phyloP scores from a whole-genome alignment of 331 rosid genomes.

The Rosa hybrid region DNA sequence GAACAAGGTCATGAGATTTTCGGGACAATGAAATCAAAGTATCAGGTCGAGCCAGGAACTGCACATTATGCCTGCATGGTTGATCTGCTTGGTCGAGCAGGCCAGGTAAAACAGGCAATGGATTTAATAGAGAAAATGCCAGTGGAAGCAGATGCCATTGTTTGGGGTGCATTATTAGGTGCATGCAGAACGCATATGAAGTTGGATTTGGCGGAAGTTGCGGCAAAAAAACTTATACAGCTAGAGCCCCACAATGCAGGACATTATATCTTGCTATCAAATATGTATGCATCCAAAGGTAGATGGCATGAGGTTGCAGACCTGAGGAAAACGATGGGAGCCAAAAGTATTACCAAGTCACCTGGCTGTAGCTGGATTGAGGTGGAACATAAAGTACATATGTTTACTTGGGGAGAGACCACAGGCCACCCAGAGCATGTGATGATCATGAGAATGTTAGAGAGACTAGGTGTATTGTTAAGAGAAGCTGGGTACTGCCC shows the following conservation, averaged over 20 bases:
- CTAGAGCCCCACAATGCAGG: slow-evolving; percentile 84
- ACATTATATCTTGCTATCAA: slow-evolving; percentile 67
- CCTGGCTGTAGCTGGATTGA: slow-evolving; percentile 95
- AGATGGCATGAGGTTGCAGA: slow-evolving; percentile 67
- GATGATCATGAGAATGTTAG: slow-evolving; percentile 56
- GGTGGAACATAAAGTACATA: slow-evolving; percentile 71
- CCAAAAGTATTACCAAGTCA: slow-evolving; percentile 59
- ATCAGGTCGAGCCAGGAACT: slow-evolving; percentile 51
- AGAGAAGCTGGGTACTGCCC: slow-evolving; percentile 81
- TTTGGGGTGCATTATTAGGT: slow-evolving; percentile 71
- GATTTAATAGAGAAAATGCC: slow-evolving; percentile 56
- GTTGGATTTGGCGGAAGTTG: slow-evolving; percentile 66
- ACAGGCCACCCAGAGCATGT: slow-evolving; percentile 65
- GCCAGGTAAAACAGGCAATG: slow-evolving; percentile 64
- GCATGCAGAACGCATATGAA: slow-evolving; percentile 71
- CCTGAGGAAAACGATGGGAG: slow-evolving; percentile 52
- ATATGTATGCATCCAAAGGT: slow-evolving; percentile 71
- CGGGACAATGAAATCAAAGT: slow-evolving; percentile 53
- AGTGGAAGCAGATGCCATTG: slow-evolving; percentile 70
- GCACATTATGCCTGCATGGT: slow-evolving; percentile 79
- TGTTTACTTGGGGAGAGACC: slow-evolving; percentile 74
- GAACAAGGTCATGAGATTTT: slow-evolving; percentile 57
- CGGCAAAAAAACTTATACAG: slow-evolving; percentile 55
- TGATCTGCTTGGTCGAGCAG: slow-evolving; percentile 80
- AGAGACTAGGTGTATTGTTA: slow-evolving; percentile 57